Conservation (phyloP, 108 stramenopile genomes). For the Conticribra weissflogii region DNA sequence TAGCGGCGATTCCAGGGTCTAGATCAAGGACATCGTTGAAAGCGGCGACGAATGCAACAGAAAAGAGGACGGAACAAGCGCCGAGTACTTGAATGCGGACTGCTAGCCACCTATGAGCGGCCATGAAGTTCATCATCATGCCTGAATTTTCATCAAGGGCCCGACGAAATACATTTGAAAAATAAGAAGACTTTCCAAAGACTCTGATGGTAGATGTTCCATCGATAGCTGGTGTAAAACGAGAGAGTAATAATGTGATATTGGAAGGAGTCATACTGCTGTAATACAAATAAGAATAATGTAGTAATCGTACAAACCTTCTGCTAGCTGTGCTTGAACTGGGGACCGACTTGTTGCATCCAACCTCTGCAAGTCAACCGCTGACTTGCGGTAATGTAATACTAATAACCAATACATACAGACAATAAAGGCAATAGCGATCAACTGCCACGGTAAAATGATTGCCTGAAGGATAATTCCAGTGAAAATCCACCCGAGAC, state of each 20-base stretch:
- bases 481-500: constrained; percentile 64
- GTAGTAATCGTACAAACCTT: too few relatives aligned
- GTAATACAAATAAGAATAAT: too few relatives aligned
- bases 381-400: constrained; percentile 75
- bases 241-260: too few relatives aligned
- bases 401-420: constrained; percentile 60
- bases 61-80: constrained; percentile 56
- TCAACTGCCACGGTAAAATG: constrained; percentile 71
- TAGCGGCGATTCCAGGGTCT: constrained; percentile 57
- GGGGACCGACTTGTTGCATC: constrained; percentile 80
- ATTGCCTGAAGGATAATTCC: constrained; percentile 55
- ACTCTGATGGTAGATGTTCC: constrained; percentile 78
- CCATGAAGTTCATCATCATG: constrained; percentile 78
- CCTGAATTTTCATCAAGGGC: constrained; percentile 62
- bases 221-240: constrained; percentile 57
- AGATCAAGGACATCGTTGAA: constrained; percentile 61
- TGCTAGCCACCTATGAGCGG: constrained; percentile 89
- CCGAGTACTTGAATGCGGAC: constrained; percentile 87
- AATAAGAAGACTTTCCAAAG: constrained; percentile 64
- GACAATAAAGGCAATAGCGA: constrained; percentile 54
- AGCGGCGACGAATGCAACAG: constrained; percentile 60
- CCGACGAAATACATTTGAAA: constrained; percentile 55
- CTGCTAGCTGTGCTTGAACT: constrained; percentile 76
- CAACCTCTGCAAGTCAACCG: constrained; percentile 80
- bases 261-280: too few relatives aligned